Conservation (phyloP, 208 protist genomes). For the Trypanosoma avium region DNA sequence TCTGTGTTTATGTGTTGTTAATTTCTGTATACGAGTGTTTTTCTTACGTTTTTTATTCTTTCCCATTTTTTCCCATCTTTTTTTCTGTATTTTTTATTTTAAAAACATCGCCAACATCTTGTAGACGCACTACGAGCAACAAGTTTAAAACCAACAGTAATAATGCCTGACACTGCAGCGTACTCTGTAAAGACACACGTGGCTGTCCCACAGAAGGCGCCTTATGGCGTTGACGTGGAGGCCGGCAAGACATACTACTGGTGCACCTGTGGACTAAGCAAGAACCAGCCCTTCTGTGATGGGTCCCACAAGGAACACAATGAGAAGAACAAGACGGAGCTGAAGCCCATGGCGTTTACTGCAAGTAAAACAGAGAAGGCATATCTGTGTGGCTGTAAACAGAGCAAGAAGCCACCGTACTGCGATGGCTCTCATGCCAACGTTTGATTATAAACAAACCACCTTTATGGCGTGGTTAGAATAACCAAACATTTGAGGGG, state of each 20-base stretch:
- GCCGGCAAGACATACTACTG: slow-evolving; percentile 49
- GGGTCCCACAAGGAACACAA: slow-evolving; percentile 40
- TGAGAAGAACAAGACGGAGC: slow-evolving; percentile 27
- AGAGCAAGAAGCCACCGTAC: slow-evolving; percentile 37
- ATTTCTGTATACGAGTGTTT: too few species aligned
- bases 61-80: slow-evolving; percentile 21
- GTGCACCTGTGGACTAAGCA: slow-evolving; percentile 48
- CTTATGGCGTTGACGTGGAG: slow-evolving; percentile 34
- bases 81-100: slow-evolving; percentile 7
- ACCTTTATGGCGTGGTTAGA: too few species aligned
- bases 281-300: slow-evolving; percentile 60
- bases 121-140: too few species aligned
- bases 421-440: slow-evolving; percentile 38
- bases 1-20: too few species aligned
- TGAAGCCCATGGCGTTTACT: slow-evolving; percentile 37
- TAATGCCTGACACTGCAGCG: slow-evolving; percentile 32
- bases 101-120: background rate
- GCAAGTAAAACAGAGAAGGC: slow-evolving; percentile 24
- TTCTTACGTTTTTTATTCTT: too few species aligned
- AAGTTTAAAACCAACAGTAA: background rate
- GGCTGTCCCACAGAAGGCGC: slow-evolving; percentile 33
- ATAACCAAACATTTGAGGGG: too few species aligned
- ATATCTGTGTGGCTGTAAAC: slow-evolving; percentile 49
- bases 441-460: slow-evolving; percentile 3
- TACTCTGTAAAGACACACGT: slow-evolving; percentile 33